Evolutionary conservation across 2,329 filamentous ascomycete species (phyloP).

Genomic region (Venturia effusa): DNA sequence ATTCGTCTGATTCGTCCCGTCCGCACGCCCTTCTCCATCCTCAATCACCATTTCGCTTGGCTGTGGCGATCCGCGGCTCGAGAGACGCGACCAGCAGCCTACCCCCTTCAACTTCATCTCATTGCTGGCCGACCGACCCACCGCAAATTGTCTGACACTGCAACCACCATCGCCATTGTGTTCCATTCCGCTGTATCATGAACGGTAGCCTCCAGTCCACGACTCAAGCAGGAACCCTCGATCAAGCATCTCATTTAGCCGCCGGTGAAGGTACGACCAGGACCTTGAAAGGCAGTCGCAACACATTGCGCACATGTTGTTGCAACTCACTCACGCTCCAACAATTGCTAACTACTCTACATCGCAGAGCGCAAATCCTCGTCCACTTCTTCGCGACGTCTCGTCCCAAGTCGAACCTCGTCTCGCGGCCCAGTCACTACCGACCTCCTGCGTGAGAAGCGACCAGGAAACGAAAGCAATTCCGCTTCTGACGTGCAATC

Average conservation of each 20-base stretch:
- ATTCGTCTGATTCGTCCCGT: background rate
- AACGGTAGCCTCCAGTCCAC: background rate
- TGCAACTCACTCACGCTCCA: background rate
- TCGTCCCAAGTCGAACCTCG: slow-evolving; percentile 10
- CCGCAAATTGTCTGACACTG: background rate
- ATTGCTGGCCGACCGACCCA: background rate
- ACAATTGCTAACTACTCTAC: background rate
- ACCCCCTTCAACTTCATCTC: background rate
- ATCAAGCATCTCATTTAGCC: slow-evolving; percentile 2
- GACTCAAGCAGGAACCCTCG: background rate
- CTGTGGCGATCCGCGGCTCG: slow-evolving; percentile 3
- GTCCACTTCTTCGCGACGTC: slow-evolving; percentile 6
- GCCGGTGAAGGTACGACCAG: slow-evolving; percentile 1
- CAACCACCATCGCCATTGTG: background rate
- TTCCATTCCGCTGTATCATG: background rate
- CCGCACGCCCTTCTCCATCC: background rate
- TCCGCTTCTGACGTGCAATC: slow-evolving; percentile 18
- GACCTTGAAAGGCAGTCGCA: background rate
- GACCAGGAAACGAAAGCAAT: slow-evolving; percentile 13
- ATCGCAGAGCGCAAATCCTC: slow-evolving; percentile 7
- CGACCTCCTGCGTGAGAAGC: slow-evolving; percentile 14
- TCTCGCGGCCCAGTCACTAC: slow-evolving; percentile 17
- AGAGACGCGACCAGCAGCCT: background rate
- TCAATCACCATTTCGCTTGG: background rate
- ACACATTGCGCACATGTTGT: background rate